A percentile compares a stretch with the other conserved stretches of the same genome.
Evolutionary conservation across 179 eudicot genomes (phyloP).

Genomic region (Carnegiea gigantea): DNA sequence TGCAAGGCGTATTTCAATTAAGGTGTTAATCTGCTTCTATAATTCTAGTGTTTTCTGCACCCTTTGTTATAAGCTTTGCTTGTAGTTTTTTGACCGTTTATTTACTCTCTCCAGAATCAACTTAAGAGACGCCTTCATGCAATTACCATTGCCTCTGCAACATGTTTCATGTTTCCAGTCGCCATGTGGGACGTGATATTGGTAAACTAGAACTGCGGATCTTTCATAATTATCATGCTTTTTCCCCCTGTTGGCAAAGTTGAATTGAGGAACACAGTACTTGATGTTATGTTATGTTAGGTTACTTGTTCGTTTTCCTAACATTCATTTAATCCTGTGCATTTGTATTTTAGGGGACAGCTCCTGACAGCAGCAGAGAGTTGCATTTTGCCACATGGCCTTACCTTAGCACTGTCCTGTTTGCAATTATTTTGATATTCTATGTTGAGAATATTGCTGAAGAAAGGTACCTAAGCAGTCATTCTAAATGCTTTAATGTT

Average conservation of each 20-base stretch:
- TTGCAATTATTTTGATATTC: constrained; percentile 81
- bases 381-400: constrained; percentile 76
- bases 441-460: constrained; percentile 93
- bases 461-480: constrained; percentile 62
- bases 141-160: constrained; percentile 88
- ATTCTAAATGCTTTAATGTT: neutral
- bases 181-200: constrained; percentile 95
- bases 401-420: constrained; percentile 68
- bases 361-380: constrained; percentile 45
- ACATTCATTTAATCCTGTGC: constrained; percentile 7
- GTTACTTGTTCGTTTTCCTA: constrained; percentile 10
- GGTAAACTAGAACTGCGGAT: constrained; percentile 41
- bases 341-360: constrained; percentile 58
- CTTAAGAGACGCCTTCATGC: constrained; percentile 90
- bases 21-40: constrained; percentile 46
- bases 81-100: constrained; percentile 7
- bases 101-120: constrained; percentile 60
- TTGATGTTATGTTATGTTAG: neutral
- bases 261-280: neutral
- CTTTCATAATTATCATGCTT: neutral
- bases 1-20: constrained; percentile 85
- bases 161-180: constrained; percentile 94
- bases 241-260: neutral
- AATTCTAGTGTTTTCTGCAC: neutral
- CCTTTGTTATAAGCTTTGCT: neutral